Evolutionary conservation across 805 yeast genomes (phyloP).

Genomic region (Wickerhamiella dianesei): DNA sequence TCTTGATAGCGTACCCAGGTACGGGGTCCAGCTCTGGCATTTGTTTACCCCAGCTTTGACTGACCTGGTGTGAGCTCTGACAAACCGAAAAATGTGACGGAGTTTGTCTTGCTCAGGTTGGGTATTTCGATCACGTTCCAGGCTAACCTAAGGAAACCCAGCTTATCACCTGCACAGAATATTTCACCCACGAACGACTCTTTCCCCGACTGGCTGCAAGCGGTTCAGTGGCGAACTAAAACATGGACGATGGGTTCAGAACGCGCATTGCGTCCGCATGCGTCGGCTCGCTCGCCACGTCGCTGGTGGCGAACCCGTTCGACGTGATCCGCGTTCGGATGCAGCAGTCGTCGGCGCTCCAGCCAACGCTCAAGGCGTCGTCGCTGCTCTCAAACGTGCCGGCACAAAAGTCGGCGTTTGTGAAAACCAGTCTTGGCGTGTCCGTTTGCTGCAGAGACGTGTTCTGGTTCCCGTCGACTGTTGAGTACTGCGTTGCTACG

Average conservation of each 20-base stretch:
- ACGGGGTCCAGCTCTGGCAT: slow-evolving; percentile 32
- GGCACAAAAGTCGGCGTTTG: neutral
- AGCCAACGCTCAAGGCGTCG: neutral
- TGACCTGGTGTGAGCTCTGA: no score
- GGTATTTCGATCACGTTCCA: no score
- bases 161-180: neutral
- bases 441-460: slow-evolving; percentile 29
- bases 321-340: slow-evolving; percentile 33
- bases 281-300: slow-evolving; percentile 30
- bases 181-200: neutral
- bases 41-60: no score
- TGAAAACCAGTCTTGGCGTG: slow-evolving; percentile 21
- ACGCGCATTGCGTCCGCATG: slow-evolving; percentile 28
- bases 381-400: neutral
- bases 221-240: neutral
- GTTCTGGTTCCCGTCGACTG: slow-evolving; percentile 27
- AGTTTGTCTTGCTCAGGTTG: neutral
- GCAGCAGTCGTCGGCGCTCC: slow-evolving; percentile 26
- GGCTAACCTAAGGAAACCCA: no score
- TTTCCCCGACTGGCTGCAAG: no score
- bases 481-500: slow-evolving; percentile 28
- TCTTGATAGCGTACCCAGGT: slow-evolving; percentile 53
- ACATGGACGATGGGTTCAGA: neutral
- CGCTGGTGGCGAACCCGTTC: slow-evolving; percentile 31
- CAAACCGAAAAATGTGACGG: no score